Evolutionary conservation across 345 rosid species (phyloP), one percentile per base, ranked within the genome.

Genomic region (Dimocarpus longan): DNA sequence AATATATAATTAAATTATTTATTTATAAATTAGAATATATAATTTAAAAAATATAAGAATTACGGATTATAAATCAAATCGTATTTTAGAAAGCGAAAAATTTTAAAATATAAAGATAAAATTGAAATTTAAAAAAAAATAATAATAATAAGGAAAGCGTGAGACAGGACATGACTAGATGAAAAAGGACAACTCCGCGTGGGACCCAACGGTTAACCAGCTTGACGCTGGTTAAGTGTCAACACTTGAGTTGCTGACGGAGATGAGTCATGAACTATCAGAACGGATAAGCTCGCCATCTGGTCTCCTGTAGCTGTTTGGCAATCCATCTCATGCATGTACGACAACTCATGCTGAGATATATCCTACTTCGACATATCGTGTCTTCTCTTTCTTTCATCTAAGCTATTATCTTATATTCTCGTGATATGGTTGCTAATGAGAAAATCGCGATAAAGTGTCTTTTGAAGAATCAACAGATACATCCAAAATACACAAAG

Each of bases 281-380:
- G 1, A 7, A 6, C 10, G 40, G 82, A 82, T 75, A 74, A 71
- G 82, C 13, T 9, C 66, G 76, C 75, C 85, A 80, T 80, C 75
- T 80, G 83, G 48, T n/a, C 39, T 26, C 32, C 2, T 52, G 18
- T 3, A 32, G 37, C 37, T 32, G 37, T 32, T 32, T 3, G 37
- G 37, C 22, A 37, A 13, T 16, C 0, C 3, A 39, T 6, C 15
- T 9, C 71, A 52, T 5, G 15, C 24, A 7, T 32, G 9, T 4
- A 37, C 26, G 44, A 75, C 60, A 24, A 63, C n/a, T 13, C 16
- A 7, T 26, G 8, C 26, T 5, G 18, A 67, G 22, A 52, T 56
- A 15, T 76, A 18, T 19, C 5, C 19, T 16, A 26, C 65, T 60
- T 10, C 3, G 21, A 26, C 28, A 24, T 12, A 19, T 19, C 39